These are phyloP conservation scores for Cryphonectria japonica DNA, from an alignment of 2,329 filamentous ascomycete genomes.

Conservation along the genomic window DNA sequence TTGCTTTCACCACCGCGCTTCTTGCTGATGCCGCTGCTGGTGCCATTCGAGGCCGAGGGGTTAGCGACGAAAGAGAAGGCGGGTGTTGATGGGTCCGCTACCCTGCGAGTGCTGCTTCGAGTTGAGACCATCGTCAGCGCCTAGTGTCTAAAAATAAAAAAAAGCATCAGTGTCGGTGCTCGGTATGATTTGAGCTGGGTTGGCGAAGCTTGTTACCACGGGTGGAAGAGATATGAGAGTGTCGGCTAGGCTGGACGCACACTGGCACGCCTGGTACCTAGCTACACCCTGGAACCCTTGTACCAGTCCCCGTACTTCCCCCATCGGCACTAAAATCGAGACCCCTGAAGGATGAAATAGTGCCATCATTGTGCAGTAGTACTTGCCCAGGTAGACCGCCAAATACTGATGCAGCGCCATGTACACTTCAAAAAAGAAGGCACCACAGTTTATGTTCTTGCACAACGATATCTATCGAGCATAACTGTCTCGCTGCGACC, in stretches of 20 bases:
- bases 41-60: constrained; percentile 28
- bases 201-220: background rate
- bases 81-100: background rate
- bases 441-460: no score
- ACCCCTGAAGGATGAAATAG: background rate
- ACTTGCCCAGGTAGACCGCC: background rate
- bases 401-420: background rate
- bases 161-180: background rate
- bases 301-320: background rate
- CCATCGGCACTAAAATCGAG: background rate
- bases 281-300: background rate
- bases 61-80: background rate
- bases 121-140: constrained; percentile 32
- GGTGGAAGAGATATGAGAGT: background rate
- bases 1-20: constrained; percentile 50
- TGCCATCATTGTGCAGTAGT: background rate
- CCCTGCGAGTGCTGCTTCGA: constrained; percentile 27
- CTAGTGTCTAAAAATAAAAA: background rate
- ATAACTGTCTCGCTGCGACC: background rate
- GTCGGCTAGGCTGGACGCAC: background rate
- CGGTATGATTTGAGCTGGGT: background rate
- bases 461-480: no score
- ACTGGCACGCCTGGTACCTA: background rate
- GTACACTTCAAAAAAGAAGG: background rate
- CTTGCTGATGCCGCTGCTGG: constrained; percentile 35